Evolutionary conservation across 129 eudicot species (phyloP), one percentile per base, ranked within the genome.

Genomic region (Silybum marianum): DNA sequence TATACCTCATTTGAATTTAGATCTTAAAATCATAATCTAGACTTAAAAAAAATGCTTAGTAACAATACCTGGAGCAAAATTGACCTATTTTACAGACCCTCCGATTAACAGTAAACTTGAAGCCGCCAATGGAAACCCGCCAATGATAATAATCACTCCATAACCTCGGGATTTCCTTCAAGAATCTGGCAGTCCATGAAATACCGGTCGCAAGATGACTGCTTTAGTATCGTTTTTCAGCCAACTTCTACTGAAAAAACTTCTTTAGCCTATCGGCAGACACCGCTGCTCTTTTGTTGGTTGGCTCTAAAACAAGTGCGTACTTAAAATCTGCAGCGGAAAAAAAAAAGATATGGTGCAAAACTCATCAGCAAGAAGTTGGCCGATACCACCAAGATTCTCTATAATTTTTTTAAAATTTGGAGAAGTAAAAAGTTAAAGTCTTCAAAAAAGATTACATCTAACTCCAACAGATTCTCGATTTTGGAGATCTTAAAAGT

Each of bases 291-390:
- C 99, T 85, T 83, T 89, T 95, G 40, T 95, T 95, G 25, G 91
- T 90, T 83, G 99, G 99, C 89, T 95, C 97, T 26, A 95, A 90
- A 74, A 95, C 94, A 54, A 95, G 96, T 16, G 97, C 97, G 42
- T 90, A 81, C 83, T 81, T 85, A 69, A 95, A 95, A 92, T 95
- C 99, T 95, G 98, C 88, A 86, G 7, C 38, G 3, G 11, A 70
- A 1, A 69, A 2, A 2, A 40, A 12, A 46, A 22, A 40, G 14
- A 6, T 6, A 76, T 3, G 18, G 19, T 6, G 7, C 23, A 51
- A 54, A 63, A 18, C 11, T 62, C 23, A 8, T 62, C 68, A 62
- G 68, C 25, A 62, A 63, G 13, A 63, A 63, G 69, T 22, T 44
- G 13, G 13, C 1, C 46, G 13, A 14, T 7, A 13, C 62, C 62